Conservation (phyloP, 225 moss, liverwort and hornwort species). For the Sphagnum contortum region DNA sequence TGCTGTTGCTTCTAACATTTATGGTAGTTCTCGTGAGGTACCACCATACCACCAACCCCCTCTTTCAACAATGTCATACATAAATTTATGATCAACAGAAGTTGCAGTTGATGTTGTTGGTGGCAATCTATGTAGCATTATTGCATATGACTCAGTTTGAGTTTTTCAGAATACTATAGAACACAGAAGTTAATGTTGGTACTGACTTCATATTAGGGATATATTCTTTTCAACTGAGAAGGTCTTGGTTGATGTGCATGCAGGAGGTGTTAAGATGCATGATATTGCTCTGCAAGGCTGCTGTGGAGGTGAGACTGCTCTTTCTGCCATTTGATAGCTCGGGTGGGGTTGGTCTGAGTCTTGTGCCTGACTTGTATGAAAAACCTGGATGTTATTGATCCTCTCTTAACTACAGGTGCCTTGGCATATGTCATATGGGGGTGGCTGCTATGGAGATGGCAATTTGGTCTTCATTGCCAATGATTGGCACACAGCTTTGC, state of each 20-base stretch:
- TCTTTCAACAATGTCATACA: too few relatives aligned
- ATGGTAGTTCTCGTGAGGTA: slow-evolving; percentile 74
- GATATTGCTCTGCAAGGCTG: slow-evolving; percentile 77
- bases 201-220: too few relatives aligned
- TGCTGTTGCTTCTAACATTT: slow-evolving; percentile 40
- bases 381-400: too few relatives aligned
- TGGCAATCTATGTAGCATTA: too few relatives aligned
- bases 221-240: too few relatives aligned
- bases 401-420: slow-evolving; percentile 38
- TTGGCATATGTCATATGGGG: slow-evolving; percentile 82
- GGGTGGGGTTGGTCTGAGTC: neutral
- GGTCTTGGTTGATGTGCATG: slow-evolving; percentile 7
- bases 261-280: slow-evolving; percentile 78
- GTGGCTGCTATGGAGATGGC: slow-evolving; percentile 72
- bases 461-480: slow-evolving; percentile 82
- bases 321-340: neutral
- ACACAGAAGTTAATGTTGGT: too few relatives aligned
- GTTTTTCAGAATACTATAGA: too few relatives aligned
- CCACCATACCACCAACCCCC: too few relatives aligned
- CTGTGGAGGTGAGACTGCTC: slow-evolving; percentile 52
- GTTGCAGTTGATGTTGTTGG: too few relatives aligned
- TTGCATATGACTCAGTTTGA: too few relatives aligned
- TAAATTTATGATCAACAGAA: too few relatives aligned
- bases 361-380: too few relatives aligned
- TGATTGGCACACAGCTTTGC: slow-evolving; percentile 80